A percentile compares a stretch with the other conserved stretches of the same genome.
These are phyloP conservation scores for Lactuca saligna DNA, from an alignment of 129 eudicot genomes.

Conservation along the genomic window DNA sequence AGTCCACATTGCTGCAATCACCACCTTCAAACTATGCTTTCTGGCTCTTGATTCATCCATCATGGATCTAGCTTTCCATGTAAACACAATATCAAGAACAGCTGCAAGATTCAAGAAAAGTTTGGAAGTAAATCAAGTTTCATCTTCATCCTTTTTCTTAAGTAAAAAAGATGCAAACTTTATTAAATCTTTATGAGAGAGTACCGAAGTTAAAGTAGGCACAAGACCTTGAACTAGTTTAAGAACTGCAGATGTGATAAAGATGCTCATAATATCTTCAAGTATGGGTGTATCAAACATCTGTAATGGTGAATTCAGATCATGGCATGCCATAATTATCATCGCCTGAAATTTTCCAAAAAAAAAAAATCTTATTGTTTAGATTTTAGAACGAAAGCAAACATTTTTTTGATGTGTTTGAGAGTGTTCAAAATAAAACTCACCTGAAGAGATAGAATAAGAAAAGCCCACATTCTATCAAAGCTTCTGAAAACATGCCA, in stretches of 20 bases:
- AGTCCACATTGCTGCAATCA: conserved; percentile 76
- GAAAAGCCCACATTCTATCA: conserved; percentile 96
- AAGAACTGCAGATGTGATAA: conserved; percentile 93
- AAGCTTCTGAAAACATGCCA: conserved; percentile 97
- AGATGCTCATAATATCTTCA: conserved; percentile 95
- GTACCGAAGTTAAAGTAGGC: conserved; percentile 39
- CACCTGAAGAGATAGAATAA: conserved; percentile 91
- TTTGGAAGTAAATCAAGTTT: neutral
- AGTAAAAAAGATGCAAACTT: conserved; percentile 17
- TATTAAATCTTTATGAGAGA: conserved; percentile 32
- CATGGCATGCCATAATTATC: conserved; percentile 93
- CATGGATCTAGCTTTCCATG: conserved; percentile 88
- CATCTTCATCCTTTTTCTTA: neutral
- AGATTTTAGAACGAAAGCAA: neutral
- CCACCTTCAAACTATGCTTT: conserved; percentile 57
- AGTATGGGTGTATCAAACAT: conserved; percentile 70
- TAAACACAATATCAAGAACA: conserved; percentile 71
- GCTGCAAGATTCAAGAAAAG: conserved; percentile 50
- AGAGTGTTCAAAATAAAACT: conserved; percentile 12
- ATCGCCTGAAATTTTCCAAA: conserved; percentile 54
- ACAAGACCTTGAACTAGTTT: conserved; percentile 75
- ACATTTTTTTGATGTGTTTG: conserved; percentile 8
- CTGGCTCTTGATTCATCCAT: conserved; percentile 53
- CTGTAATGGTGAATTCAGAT: conserved; percentile 73
- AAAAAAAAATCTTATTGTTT: neutral